Evolutionary conservation across 1,284 basidiomycete species (phyloP), one percentile per base, ranked within the genome.

Genomic region (Ustilago nuda): DNA sequence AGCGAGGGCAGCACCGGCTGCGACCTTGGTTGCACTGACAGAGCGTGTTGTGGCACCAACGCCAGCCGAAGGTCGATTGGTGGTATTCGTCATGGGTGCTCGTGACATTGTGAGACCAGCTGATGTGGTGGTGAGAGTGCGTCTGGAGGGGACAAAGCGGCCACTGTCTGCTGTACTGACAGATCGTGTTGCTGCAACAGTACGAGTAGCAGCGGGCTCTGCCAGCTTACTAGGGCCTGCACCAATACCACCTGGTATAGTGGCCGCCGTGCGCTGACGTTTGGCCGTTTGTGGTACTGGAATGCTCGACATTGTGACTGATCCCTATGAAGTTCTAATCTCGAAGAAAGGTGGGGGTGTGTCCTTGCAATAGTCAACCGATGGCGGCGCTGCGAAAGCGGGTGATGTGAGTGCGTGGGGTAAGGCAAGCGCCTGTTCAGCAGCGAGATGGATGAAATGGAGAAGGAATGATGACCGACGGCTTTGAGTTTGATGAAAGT

Each of bases 21-120:
- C 63, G 3, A 67, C 55, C 50, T 77, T 64, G 55, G 57, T 46
- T 46, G 61, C 53, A n/a, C 54, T 63, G 37, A 65, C 51, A 15
- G 70, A 61, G 41, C 75, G 70, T 19, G 69, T 72, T 9, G 68
- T 60, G 36, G 62, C 62, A n/a, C 53, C 61, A 13, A 27, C 61
- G n/a, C 32, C 56, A 12, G 55, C 60, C 23, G 45, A 52, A 3
- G 70, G 66, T n/a, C 75, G 52, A 39, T 78, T 78, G 50, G 75
- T 78, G 32, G 71, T 66, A 54, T 78, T 78, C 50, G 71, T 67
- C 75, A 78, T 78, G 55, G 75, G 75, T 45, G 75, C 75, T 23
- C 75, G 63, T 32, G 75, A 63, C 36, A 72, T 43, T 4, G 74
- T 76, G 33, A 65, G 61, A 27, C 67, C 64, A 5, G 63, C 51